Evolutionary conservation across 2,329 filamentous ascomycete genomes (phyloP).

Genomic region (Venturia aucupariae): DNA sequence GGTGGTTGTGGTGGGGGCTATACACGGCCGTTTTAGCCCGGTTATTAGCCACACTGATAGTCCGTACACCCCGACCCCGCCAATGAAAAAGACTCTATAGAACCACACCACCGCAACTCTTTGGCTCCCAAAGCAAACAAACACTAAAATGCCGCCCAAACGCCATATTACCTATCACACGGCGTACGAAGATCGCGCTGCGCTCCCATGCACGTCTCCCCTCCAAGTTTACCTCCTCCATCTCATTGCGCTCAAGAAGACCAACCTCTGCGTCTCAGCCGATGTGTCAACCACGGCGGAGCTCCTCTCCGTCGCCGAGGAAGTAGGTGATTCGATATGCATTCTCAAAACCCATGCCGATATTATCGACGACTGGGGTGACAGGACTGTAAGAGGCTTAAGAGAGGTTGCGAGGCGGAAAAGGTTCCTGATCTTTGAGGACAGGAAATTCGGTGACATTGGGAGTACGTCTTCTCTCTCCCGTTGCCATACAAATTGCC

Average conservation of each 20-base stretch:
- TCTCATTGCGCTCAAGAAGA: slow-evolving; percentile 40
- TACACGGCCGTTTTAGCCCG: no score
- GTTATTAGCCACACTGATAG: no score
- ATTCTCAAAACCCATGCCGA: slow-evolving; percentile 54
- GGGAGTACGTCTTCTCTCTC: slow-evolving; percentile 35
- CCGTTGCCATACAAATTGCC: neutral
- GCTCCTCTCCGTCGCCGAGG: slow-evolving; percentile 46
- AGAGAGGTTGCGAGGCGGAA: slow-evolving; percentile 40
- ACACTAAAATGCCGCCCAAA: neutral
- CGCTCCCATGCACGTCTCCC: slow-evolving; percentile 33
- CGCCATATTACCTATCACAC: slow-evolving; percentile 6
- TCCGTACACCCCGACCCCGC: no score
- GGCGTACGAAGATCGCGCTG: slow-evolving; percentile 37
- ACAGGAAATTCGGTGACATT: slow-evolving; percentile 48
- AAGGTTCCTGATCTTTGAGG: slow-evolving; percentile 45
- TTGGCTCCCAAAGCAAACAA: no score
- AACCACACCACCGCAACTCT: no score
- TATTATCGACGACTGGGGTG: slow-evolving; percentile 51
- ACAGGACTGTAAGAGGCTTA: slow-evolving; percentile 42
- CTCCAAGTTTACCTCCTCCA: slow-evolving; percentile 40
- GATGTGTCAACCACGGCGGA: slow-evolving; percentile 48
- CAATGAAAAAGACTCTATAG: no score
- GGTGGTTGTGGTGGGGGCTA: no score
- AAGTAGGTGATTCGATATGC: slow-evolving; percentile 52
- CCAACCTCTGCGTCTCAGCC: slow-evolving; percentile 47